Percentiles rank a stretch among this genome's conserved stretches.
Evolutionary conservation across 73 alveolate genomes (phyloP).

Genomic region (Diophrys sp.): DNA sequence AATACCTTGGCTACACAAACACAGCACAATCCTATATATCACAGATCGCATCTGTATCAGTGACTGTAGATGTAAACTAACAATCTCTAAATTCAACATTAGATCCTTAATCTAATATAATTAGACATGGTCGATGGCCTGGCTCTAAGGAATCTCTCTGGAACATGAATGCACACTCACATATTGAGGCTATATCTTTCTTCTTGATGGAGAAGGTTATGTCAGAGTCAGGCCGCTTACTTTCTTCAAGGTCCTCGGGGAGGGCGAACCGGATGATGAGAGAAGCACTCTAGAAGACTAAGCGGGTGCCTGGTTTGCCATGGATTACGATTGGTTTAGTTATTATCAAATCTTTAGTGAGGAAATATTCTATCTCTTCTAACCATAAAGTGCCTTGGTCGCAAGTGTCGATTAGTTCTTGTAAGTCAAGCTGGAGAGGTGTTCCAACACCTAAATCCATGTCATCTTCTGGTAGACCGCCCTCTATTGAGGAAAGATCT

Average conservation of each 20-base stretch:
- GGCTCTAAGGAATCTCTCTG: background rate
- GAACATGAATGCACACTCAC: background rate
- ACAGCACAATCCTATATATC: too few species aligned
- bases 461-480: too few species aligned
- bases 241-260: background rate
- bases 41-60: too few species aligned
- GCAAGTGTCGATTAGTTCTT: background rate
- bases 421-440: background rate
- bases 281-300: background rate
- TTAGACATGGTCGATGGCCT: background rate
- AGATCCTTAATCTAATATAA: background rate
- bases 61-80: background rate
- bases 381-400: background rate
- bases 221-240: background rate
- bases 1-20: too few species aligned
- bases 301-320: background rate
- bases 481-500: too few species aligned
- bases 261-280: background rate
- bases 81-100: background rate
- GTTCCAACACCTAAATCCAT: background rate
- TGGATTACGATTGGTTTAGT: background rate
- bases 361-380: background rate
- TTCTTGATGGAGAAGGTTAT: too few species aligned
- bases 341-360: background rate
- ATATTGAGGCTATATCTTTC: background rate